Evolutionary conservation across 2,329 filamentous ascomycete genomes (phyloP).

Genomic region (Fusarium mundagurra): DNA sequence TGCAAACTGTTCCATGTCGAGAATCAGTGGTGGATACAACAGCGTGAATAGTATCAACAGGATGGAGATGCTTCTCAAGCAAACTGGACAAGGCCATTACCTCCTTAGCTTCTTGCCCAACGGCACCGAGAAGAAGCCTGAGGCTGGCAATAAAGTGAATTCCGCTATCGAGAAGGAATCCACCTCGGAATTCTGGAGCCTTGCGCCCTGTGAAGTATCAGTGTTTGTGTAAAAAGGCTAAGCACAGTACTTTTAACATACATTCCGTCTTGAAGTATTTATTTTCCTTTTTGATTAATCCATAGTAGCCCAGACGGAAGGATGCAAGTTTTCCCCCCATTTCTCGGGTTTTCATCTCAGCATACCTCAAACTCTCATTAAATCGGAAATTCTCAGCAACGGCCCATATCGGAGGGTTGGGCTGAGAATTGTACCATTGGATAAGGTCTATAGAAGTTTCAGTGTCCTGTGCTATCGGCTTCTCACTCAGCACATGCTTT

Average conservation of each 20-base stretch:
- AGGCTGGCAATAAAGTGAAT: constrained; percentile 29
- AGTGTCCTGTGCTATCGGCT: neutral
- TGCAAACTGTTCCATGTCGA: neutral
- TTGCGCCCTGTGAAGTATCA: constrained; percentile 1
- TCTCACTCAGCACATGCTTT: constrained; percentile 1
- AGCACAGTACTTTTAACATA: neutral
- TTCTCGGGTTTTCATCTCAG: neutral
- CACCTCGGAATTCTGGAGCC: neutral
- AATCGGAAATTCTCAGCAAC: constrained; percentile 24
- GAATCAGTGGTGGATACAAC: neutral
- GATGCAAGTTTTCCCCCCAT: neutral
- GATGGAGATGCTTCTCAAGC: constrained; percentile 7
- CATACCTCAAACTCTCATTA: constrained; percentile 13
- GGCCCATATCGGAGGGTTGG: constrained; percentile 5
- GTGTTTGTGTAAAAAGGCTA: too few relatives aligned
- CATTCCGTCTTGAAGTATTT: neutral
- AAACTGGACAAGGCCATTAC: constrained; percentile 7
- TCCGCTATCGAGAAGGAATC: constrained; percentile 12
- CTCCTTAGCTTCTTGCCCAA: neutral
- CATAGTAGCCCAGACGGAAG: neutral
- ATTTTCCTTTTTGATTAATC: neutral
- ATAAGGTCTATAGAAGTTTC: neutral
- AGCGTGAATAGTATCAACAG: constrained; percentile 13
- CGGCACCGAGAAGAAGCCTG: neutral
- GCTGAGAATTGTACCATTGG: constrained; percentile 3